Percentiles rank a stretch among this genome's conserved stretches.
These are phyloP conservation scores for Theobroma cacao DNA, from an alignment of 345 rosid genomes.

Conservation along the genomic window DNA sequence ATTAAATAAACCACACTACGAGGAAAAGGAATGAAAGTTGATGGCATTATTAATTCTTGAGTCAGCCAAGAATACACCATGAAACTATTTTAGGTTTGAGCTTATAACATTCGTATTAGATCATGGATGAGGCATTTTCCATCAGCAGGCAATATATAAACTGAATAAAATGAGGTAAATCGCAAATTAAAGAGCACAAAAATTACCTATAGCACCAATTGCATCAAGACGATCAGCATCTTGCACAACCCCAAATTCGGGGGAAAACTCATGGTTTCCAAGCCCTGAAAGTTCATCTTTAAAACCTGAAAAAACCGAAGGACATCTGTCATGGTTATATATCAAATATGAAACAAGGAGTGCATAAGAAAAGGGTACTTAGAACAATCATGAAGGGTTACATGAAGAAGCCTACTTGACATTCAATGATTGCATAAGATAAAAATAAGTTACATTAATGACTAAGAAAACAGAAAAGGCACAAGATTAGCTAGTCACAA, in stretches of 20 bases:
- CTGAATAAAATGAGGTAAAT: not conserved
- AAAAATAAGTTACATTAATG: not conserved
- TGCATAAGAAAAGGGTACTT: not conserved
- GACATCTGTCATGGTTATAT: not conserved
- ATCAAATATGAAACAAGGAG: not conserved
- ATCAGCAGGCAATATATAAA: not conserved
- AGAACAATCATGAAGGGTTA: not conserved
- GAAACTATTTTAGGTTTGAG: not conserved
- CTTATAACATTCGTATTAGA: not conserved
- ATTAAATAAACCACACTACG: not conserved
- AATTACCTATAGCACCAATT: constrained; percentile 77
- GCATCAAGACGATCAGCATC: constrained; percentile 98
- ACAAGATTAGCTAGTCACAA: not conserved
- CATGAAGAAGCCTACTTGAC: not conserved
- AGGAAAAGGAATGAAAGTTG: not conserved
- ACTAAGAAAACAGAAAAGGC: not conserved
- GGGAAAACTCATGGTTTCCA: constrained; percentile 37
- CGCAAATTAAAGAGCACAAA: not conserved
- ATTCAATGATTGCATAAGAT: not conserved
- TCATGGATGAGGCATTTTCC: not conserved
- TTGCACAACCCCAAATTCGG: constrained; percentile 84
- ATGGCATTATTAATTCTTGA: not conserved
- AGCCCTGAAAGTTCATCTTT: constrained; percentile 63
- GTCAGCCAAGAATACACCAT: not conserved
- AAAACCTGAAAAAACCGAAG: constrained; percentile 51